phyloP scores from a whole-genome alignment of 1,139 yeast genomes.

The Taiozyma onychis region DNA sequence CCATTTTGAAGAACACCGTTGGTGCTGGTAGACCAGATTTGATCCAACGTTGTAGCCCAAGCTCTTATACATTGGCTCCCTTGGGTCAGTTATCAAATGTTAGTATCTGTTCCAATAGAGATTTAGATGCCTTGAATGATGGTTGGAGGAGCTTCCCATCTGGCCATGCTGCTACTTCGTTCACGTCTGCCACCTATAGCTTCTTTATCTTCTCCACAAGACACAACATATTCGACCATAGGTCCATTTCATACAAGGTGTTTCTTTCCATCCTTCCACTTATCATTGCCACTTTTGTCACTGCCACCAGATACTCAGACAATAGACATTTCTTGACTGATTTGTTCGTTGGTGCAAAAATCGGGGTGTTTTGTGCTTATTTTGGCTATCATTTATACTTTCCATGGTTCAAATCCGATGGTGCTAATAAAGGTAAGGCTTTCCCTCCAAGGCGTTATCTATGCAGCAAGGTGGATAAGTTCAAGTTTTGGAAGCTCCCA shows the following conservation, averaged over 20 bases:
- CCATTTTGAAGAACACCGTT: slow-evolving; percentile 38
- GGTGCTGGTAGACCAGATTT: slow-evolving; percentile 47
- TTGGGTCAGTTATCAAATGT: slow-evolving; percentile 29
- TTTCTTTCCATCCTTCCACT: slow-evolving; percentile 34
- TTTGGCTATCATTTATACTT: slow-evolving; percentile 38
- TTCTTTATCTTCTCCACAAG: slow-evolving; percentile 35
- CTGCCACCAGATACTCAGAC: slow-evolving; percentile 43
- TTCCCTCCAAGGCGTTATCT: slow-evolving; percentile 38
- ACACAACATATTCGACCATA: slow-evolving; percentile 33
- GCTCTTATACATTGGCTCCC: slow-evolving; percentile 16
- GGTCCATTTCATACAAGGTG: slow-evolving; percentile 35
- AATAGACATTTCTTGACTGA: slow-evolving; percentile 43
- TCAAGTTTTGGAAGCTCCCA: slow-evolving; percentile 29
- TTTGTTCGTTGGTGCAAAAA: slow-evolving; percentile 35
- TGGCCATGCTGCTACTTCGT: slow-evolving; percentile 45
- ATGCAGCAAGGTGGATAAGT: slow-evolving; percentile 15
- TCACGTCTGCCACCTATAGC: slow-evolving; percentile 37
- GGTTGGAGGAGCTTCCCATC: slow-evolving; percentile 50
- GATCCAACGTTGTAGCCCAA: slow-evolving; percentile 37
- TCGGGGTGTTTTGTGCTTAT: slow-evolving; percentile 33
- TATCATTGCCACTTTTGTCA: slow-evolving; percentile 33
- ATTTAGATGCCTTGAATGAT: slow-evolving; percentile 32
- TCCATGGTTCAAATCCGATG: slow-evolving; percentile 31
- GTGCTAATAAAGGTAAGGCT: slow-evolving; percentile 34
- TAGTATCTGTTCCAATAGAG: slow-evolving; percentile 31